Percentiles rank a stretch among this genome's conserved stretches.
phyloP scores from a whole-genome alignment of 306 rosid species.

The Geum urbanum region DNA sequence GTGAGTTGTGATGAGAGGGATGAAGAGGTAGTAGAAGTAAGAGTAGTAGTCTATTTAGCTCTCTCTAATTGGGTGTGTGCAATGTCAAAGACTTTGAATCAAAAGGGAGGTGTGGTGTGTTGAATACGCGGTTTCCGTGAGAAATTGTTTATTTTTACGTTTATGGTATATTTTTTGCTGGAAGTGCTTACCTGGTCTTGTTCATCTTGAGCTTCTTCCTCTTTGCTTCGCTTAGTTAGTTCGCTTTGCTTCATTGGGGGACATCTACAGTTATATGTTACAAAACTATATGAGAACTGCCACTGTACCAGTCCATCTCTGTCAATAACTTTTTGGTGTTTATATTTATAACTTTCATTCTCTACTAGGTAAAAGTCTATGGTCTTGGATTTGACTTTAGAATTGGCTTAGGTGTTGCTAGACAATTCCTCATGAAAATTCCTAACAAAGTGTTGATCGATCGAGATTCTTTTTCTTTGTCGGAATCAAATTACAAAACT shows the following conservation, averaged over 20 bases:
- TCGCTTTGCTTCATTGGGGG: background rate
- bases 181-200: constrained; percentile 18
- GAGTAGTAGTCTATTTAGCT: background rate
- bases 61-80: background rate
- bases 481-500: background rate
- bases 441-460: background rate
- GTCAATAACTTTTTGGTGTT: background rate
- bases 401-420: background rate
- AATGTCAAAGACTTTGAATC: constrained; percentile 32
- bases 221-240: background rate
- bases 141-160: background rate
- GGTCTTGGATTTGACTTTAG: constrained; percentile 1
- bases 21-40: background rate
- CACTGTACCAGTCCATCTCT: background rate
- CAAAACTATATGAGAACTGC: background rate
- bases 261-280: background rate
- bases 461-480: background rate
- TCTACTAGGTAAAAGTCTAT: background rate
- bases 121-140: constrained; percentile 64
- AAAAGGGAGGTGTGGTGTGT: constrained; percentile 2
- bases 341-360: background rate
- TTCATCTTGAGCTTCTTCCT: constrained; percentile 14
- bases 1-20: background rate
- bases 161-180: background rate
- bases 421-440: background rate